Evolutionary conservation across 345 rosid genomes (phyloP), one percentile per base, ranked within the genome.

Genomic region (Jatropha curcas): DNA sequence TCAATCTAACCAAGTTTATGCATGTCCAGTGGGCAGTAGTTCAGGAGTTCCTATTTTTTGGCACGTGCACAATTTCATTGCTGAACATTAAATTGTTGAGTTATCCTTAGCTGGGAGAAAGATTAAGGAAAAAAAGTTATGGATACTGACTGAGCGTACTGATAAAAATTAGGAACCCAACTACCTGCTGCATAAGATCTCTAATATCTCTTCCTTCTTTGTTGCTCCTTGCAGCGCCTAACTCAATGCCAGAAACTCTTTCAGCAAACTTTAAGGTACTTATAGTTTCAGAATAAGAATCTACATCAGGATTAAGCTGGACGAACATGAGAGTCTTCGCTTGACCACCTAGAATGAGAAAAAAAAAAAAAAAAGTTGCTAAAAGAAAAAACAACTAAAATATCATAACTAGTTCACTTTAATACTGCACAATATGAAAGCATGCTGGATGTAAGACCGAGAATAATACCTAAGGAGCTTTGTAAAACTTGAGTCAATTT

Each of bases 291-390:
- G 96, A 86, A 65, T 86, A 92, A 28, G 99, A 95, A 57, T 88
- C 94, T 25, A 79, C 88, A 88, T 92, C 99, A 48, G 99, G 98
- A 76, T 92, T 91, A 27, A 95, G 92, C 82, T 95, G 99, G 48
- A 95, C 98, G 81, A 95, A 91, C 98, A 91, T 92, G 24, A 95
- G 97, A 39, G 97, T 92, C 83, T 92, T 95, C 25, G 99, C 99
- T 71, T 95, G 96, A 46, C 99, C 99, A 55, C 99, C 99, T 95
- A 82, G 63, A 68, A 70, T 59, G 45, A 48, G 58, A 76, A 73
- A 73, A 76, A 73, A 73, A 37, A 52, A 28, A 11, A 59, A 24
- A 7, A 68, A 56, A 71, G 25, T 13, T 39, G 67, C 43, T 43
- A 55, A 50, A 60, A 46, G 52, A 53, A 51, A 27, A 53, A 51